Evolutionary conservation across 2,329 filamentous ascomycete species (phyloP).

Genomic region (Fonsecaea pedrosoi): DNA sequence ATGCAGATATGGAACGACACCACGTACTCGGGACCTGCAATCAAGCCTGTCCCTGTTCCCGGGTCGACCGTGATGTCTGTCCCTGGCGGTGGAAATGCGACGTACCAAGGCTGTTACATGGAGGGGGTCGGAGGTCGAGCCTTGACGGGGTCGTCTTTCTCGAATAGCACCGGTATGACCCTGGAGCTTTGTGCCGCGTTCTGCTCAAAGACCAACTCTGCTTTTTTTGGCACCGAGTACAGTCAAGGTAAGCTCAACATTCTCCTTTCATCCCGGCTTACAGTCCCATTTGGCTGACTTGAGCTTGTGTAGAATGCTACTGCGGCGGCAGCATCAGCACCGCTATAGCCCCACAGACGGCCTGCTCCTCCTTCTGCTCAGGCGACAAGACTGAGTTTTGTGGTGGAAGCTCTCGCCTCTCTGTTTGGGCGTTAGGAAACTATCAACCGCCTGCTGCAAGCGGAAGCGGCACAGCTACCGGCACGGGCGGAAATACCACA

Average conservation of each 20-base stretch:
- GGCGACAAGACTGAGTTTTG: conserved; percentile 43
- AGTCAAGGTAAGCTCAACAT: conserved; percentile 36
- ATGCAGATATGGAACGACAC: conserved; percentile 36
- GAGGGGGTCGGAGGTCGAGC: conserved; percentile 44
- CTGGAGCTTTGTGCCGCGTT: conserved; percentile 43
- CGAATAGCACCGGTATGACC: conserved; percentile 60
- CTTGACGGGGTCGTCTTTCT: conserved; percentile 45
- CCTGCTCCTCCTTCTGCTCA: conserved; percentile 36
- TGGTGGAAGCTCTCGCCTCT: conserved; percentile 40
- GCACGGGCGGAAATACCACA: not conserved
- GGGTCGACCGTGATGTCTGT: conserved; percentile 25
- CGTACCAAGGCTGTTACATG: conserved; percentile 52
- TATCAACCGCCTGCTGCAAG: conserved; percentile 8
- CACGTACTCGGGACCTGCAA: conserved; percentile 25
- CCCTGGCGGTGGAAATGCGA: conserved; percentile 24
- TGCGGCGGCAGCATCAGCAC: conserved; percentile 44
- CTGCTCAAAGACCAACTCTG: conserved; percentile 40
- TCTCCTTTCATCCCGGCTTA: not conserved
- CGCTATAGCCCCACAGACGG: conserved; percentile 21
- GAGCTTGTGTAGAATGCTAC: conserved; percentile 47
- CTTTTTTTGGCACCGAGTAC: conserved; percentile 51
- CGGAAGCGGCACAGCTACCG: conserved; percentile 11
- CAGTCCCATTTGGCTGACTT: conserved; percentile 6
- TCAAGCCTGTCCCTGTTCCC: conserved; percentile 27
- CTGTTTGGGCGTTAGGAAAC: conserved; percentile 39